Conservation (phyloP, 202 grass and related monocot species). For the Zizania palustris region DNA sequence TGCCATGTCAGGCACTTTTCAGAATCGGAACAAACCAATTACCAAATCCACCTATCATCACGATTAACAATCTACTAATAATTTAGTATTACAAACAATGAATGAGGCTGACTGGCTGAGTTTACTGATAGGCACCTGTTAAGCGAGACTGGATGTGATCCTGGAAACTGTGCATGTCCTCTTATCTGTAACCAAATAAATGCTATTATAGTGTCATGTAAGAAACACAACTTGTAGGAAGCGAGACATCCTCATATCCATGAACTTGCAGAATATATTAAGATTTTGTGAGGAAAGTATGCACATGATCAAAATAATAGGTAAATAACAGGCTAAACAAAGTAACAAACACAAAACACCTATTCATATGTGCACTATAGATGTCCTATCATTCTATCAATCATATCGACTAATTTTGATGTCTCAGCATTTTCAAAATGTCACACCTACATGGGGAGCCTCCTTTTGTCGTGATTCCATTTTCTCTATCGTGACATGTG, state of each 20-base stretch:
- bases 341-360: constrained; percentile 9
- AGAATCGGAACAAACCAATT: no score
- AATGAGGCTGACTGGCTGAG: background rate
- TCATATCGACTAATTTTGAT: background rate
- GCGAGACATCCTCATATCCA: constrained; percentile 41
- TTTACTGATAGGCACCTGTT: constrained; percentile 61
- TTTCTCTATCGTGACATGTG: background rate
- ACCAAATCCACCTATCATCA: no score
- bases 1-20: no score
- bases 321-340: background rate
- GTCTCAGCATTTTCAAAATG: background rate
- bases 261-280: constrained; percentile 11
- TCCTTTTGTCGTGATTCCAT: constrained; percentile 7
- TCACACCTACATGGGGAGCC: background rate
- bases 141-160: constrained; percentile 98
- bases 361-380: background rate
- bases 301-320: constrained; percentile 2
- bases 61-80: background rate
- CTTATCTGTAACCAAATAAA: constrained; percentile 67
- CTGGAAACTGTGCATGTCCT: constrained; percentile 85
- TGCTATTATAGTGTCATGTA: background rate
- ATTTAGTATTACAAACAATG: constrained; percentile 7
- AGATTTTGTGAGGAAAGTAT: background rate
- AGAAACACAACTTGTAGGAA: constrained; percentile 34
- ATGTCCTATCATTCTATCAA: background rate